A percentile compares a stretch with the other conserved stretches of the same genome.
Conservation (phyloP, 164 flowering plant species). For the Nelumbo lutea region DNA sequence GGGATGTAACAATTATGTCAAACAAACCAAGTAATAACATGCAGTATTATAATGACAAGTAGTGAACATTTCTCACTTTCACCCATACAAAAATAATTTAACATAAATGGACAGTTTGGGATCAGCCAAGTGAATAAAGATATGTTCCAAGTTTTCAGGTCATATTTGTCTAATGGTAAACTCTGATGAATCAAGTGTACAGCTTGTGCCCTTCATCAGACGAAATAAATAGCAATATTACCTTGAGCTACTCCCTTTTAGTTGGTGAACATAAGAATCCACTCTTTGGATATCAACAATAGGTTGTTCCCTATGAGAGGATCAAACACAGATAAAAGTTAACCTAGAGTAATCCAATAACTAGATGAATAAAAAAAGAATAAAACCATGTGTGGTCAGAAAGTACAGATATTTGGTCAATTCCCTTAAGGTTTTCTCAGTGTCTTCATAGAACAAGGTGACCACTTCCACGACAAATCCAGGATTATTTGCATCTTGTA, state of each 20-base stretch:
- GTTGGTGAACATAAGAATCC: slow-evolving; percentile 23
- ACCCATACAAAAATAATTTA: too few species aligned
- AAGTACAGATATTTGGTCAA: slow-evolving; percentile 20
- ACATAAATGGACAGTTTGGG: too few species aligned
- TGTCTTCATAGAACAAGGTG: slow-evolving; percentile 21
- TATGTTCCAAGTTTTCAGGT: too few species aligned
- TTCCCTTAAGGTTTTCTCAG: slow-evolving; percentile 19
- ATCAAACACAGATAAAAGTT: not conserved
- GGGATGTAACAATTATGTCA: too few species aligned
- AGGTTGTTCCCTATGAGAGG: slow-evolving; percentile 15
- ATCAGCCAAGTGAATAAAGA: too few species aligned
- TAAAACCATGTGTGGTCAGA: not conserved
- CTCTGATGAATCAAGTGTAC: too few species aligned
- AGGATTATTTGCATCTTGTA: slow-evolving; percentile 26
- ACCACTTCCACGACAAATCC: slow-evolving; percentile 26
- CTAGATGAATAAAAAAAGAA: not conserved
- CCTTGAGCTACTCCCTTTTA: slow-evolving; percentile 32
- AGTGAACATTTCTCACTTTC: too few species aligned
- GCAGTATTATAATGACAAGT: too few species aligned
- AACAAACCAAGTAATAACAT: too few species aligned
- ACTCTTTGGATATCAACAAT: slow-evolving; percentile 20
- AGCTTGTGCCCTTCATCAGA: not conserved
- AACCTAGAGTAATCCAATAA: not conserved
- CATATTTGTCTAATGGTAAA: too few species aligned
- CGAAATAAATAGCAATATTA: not conserved